Evolutionary conservation across 768 basidiomycete species (phyloP), one percentile per base, ranked within the genome.

Genomic region (Cystobasidium ongulense): DNA sequence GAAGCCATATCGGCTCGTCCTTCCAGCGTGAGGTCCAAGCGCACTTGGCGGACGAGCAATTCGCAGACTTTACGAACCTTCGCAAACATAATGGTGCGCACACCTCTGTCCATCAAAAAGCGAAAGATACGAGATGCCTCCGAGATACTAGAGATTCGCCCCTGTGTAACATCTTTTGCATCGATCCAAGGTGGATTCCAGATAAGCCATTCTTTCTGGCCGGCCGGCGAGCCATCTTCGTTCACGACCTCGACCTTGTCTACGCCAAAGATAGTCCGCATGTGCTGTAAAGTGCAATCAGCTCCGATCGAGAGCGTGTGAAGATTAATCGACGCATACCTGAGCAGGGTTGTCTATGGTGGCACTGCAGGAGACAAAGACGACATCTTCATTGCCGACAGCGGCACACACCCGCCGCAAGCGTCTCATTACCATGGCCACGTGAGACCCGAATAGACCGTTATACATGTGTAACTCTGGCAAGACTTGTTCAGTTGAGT

Each of bases 401-500:
- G 79, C 79, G 21, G 66, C 31, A 70, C 54, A 76, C 62, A 80
- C 75, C 0, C 77, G 59, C 13, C 77, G 65, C 7, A 78, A 41
- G 36, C 77, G 89, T 88, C 61, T 85, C 79, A 92, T 83, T 41
- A 93, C 86, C 74, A 88, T 86, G 0, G 91, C 90, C 23, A 91
- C 88, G 78, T 94, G 91, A 76, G 89, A 91, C 75, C 91, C 92
- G 64, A 93, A 85, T 13, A 89, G 81, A 43, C 89, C 88, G 0
- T 86, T 84, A 78, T 95, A 94, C 78, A 90, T 92, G 80, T 95
- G 92, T 39, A 94, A 79, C 79, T 95, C 92, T 78, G 93, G 90
- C 10, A 21, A 53, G 10, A 5, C 21, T 27, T 29, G 18, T 23
- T 21, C 31, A 17, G 8, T 68, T 11, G 10, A 36, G 25, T n/a